Base-by-base conservation (phyloP, 345 rosid species). In the Fremontodendron californicum region DNA sequence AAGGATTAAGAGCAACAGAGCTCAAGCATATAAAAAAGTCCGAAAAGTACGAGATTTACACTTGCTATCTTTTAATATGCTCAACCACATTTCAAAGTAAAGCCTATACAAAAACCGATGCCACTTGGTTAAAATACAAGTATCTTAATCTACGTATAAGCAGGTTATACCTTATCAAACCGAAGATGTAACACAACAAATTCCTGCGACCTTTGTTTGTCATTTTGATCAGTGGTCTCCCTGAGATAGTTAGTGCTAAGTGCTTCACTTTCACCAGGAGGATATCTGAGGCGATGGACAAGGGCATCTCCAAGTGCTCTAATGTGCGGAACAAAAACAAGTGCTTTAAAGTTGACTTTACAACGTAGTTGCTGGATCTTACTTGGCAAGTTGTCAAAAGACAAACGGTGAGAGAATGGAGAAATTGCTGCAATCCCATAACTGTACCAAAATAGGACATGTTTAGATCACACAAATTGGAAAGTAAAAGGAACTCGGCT, bases 111-210 rank as follows among this genome's bases (percentile, higher is more conserved):
- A 40, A 63, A 19, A 64, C 23, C 8, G 49, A 46, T 19, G 33
- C 52, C 52, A 42, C 35, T 9, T 61, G 19, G 23, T 37, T 12
- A 79, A 58, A 43, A 16, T 3, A 49, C 0, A 57, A 67, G 48
- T 23, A 72, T 73, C 18, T 39, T 9, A 25, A 31, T 54, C 77
- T 55, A 55, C 21, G 19, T 68, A 52, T 42, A 46, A 67, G 74
- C 51, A 52, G 71, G 46, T 33, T 37, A 66, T 86, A 92, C 99
- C 88, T 94, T 96, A 78, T 96, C 99, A 65, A 96, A 96, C 12
- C 99, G 97, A 75, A 96, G 94, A 76, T 96, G 99, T 78, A 96
- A 83, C 75, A 90, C 98, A 0, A 87, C 99, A 77, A 90, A 96
- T 81, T 92, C 94, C 71, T 88, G 88, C 0, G 86, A 82, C 49